Evolutionary conservation across 1,284 basidiomycete species (phyloP).

Genomic region (Sphagnurus paluster): DNA sequence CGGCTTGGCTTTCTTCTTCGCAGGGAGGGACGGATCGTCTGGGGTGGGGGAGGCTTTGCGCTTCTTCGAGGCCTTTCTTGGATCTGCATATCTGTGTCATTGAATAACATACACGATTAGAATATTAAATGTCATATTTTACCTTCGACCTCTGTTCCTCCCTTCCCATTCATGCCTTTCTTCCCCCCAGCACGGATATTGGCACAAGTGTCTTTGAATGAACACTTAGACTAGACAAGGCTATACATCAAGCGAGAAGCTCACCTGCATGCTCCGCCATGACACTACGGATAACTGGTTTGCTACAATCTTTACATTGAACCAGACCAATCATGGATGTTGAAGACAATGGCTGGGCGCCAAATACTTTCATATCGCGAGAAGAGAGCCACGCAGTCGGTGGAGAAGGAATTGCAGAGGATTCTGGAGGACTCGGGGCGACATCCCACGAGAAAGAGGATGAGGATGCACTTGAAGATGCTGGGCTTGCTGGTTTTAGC

Average conservation of each 20-base stretch:
- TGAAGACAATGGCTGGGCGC: constrained; percentile 67
- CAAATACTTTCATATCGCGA: constrained; percentile 86
- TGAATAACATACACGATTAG: constrained; percentile 1
- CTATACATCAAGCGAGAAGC: constrained; percentile 19
- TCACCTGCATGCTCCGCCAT: constrained; percentile 74
- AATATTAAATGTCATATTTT: constrained; percentile 7
- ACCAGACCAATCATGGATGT: constrained; percentile 70
- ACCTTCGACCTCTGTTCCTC: constrained; percentile 38
- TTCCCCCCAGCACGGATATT: constrained; percentile 58
- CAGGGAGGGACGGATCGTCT: constrained; percentile 56
- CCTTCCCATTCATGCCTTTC: constrained; percentile 57
- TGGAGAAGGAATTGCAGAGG: constrained; percentile 53
- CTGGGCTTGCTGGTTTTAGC: constrained; percentile 49
- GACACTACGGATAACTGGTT: constrained; percentile 76
- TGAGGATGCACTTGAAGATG: constrained; percentile 33
- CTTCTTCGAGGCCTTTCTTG: constrained; percentile 57
- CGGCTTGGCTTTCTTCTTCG: constrained; percentile 77
- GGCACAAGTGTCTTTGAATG: constrained; percentile 56
- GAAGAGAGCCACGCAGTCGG: constrained; percentile 83
- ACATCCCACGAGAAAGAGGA: constrained; percentile 60
- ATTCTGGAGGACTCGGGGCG: constrained; percentile 35
- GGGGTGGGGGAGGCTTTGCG: constrained; percentile 70
- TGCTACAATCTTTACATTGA: constrained; percentile 76
- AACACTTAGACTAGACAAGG: neutral
- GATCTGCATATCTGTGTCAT: constrained; percentile 23